Percentiles rank a stretch among this genome's conserved stretches.
Evolutionary conservation across 192 early-diverging fungal species (phyloP).

Genomic region (Linnemannia hyalina): DNA sequence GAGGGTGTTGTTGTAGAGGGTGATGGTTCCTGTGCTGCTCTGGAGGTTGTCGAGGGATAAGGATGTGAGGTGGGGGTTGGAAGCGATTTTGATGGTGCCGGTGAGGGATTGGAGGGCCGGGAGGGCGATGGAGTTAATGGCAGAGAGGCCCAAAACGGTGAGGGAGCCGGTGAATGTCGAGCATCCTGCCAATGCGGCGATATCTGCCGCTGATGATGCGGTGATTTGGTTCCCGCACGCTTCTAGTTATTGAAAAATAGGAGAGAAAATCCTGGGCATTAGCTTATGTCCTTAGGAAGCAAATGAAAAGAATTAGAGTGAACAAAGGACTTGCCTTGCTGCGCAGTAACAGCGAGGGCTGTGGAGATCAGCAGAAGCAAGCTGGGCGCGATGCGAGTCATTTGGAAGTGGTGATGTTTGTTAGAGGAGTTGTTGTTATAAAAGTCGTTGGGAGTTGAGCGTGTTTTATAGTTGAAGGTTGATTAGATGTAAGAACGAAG

Average conservation of each 20-base stretch:
- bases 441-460: too few relatives aligned
- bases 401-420: not conserved
- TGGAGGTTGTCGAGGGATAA: slow-evolving; percentile 35
- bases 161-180: slow-evolving; percentile 31
- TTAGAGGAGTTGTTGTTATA: not conserved
- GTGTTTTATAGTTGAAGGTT: too few relatives aligned
- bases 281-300: not conserved
- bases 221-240: slow-evolving; percentile 17
- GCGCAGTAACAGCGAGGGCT: slow-evolving; percentile 20
- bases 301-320: not conserved
- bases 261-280: not conserved
- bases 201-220: slow-evolving; percentile 23
- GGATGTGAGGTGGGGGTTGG: slow-evolving; percentile 28
- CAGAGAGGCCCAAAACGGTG: slow-evolving; percentile 15
- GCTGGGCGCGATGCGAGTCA: slow-evolving; percentile 22
- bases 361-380: slow-evolving; percentile 21
- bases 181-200: slow-evolving; percentile 19
- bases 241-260: not conserved
- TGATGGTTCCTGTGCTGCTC: slow-evolving; percentile 52
- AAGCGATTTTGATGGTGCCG: slow-evolving; percentile 28
- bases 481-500: too few relatives aligned
- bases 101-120: slow-evolving; percentile 37
- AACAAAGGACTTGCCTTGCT: slow-evolving; percentile 16
- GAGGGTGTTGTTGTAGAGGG: slow-evolving; percentile 69
- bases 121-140: slow-evolving; percentile 18